A percentile compares a stretch with the other conserved stretches of the same genome.
phyloP scores from a whole-genome alignment of 345 rosid species.

The Rhizophora apiculata region DNA sequence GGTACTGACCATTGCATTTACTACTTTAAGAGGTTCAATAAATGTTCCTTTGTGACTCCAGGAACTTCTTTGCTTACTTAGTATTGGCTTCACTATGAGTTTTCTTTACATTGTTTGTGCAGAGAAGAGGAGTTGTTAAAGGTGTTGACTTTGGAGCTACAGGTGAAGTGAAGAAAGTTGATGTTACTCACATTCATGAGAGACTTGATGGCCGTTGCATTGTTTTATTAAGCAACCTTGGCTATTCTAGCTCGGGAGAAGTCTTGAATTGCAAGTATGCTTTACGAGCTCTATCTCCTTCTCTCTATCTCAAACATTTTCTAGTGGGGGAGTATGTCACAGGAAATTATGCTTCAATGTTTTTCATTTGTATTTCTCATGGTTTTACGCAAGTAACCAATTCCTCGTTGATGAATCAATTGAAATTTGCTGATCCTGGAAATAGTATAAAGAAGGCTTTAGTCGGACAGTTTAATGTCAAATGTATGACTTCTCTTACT shows the following conservation, averaged over 20 bases:
- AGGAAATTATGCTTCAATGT: not conserved
- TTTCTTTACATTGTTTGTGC: slow-evolving; percentile 21
- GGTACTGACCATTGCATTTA: slow-evolving; percentile 31
- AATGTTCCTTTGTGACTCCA: not conserved
- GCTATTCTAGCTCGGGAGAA: slow-evolving; percentile 94
- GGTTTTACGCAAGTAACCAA: not conserved
- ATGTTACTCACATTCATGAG: slow-evolving; percentile 73
- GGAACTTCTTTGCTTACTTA: slow-evolving; percentile 1
- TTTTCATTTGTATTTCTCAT: not conserved
- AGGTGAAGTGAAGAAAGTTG: slow-evolving; percentile 92
- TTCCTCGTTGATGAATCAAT: not conserved
- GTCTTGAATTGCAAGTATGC: slow-evolving; percentile 97
- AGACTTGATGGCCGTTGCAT: slow-evolving; percentile 87
- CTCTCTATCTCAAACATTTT: not conserved
- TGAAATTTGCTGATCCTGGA: not conserved
- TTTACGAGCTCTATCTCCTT: not conserved
- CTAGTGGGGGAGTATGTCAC: not conserved
- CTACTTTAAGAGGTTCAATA: not conserved
- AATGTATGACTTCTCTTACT: not conserved
- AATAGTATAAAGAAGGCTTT: too few species aligned
- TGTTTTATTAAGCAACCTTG: slow-evolving; percentile 80
- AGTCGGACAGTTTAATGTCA: not conserved
- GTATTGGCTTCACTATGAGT: slow-evolving; percentile 4
- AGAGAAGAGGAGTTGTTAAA: slow-evolving; percentile 92
- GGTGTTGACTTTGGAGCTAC: slow-evolving; percentile 97